Evolutionary conservation across 257 asterid genomes (phyloP), one percentile per base, ranked within the genome.

Genomic region (Osmanthus fragrans): DNA sequence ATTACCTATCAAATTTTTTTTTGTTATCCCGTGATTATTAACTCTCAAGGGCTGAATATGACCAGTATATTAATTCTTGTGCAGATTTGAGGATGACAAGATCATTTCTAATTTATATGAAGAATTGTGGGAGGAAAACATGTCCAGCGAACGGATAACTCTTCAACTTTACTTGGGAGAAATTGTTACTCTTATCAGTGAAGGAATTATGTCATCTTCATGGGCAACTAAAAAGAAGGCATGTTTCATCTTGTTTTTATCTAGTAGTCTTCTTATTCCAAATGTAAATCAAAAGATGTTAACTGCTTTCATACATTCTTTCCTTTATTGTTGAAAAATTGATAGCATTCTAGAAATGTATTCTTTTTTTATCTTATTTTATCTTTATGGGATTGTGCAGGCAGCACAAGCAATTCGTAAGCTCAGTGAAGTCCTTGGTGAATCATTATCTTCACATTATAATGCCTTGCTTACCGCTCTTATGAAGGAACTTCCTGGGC

Each of bases 81-180:
- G 85, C 93, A 95, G 99, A 82, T 95, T 93, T 89, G 99, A 95
- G 69, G 98, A 93, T 86, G 98, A 95, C 85, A 95, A 92, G 84
- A 79, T 74, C 56, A 94, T 95, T 71, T 91, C 98, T 76, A 82
- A 83, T 84, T 81, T 93, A 68, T 95, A 88, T 30, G 97, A 91
- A 85, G 99, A 95, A 88, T 81, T 95, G 82, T 95, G 99, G 99
- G 98, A 92, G 82, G 99, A 95, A 83, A 93, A 92, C 87, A 89
- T 93, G 97, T 90, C 96, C 88, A 92, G 96, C 47, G 99, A 93
- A 82, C 85, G 96, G 80, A 84, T 88, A 76, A 90, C 97, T 51
- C 98, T 95, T 70, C 96, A 91, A 81, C 80, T 95, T 66, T 95
- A 93, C 86, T 73, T 95, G 91, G 97, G 76, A 82, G 99, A 95